These are phyloP conservation scores for Neonectria magnoliae DNA, from an alignment of 2,329 filamentous ascomycete genomes.

Conservation along the genomic window DNA sequence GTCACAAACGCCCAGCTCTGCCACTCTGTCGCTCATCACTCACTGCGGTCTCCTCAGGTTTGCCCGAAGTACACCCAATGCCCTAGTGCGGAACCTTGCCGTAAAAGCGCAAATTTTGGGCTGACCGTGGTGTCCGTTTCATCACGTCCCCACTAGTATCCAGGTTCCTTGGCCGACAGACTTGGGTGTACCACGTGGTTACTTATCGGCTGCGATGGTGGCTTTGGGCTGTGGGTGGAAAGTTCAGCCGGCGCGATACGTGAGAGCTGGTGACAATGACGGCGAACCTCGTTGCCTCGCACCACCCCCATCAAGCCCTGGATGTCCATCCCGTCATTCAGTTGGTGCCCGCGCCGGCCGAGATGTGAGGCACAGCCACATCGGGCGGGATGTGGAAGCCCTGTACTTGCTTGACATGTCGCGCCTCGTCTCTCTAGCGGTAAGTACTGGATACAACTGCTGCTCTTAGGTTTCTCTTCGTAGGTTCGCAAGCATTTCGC, in stretches of 20 bases:
- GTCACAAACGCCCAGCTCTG: slow-evolving; percentile 32
- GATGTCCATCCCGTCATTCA: slow-evolving; percentile 1
- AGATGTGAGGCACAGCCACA: slow-evolving; percentile 5
- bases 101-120: slow-evolving; percentile 30
- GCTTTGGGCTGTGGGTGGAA: slow-evolving; percentile 22
- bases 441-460: slow-evolving; percentile 26
- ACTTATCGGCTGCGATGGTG: slow-evolving; percentile 24
- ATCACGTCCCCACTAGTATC: slow-evolving; percentile 39
- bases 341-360: slow-evolving; percentile 1
- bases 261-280: slow-evolving; percentile 27
- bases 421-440: slow-evolving; percentile 4
- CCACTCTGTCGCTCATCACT: slow-evolving; percentile 7
- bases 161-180: slow-evolving; percentile 27
- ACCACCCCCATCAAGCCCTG: slow-evolving; percentile 11
- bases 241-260: slow-evolving; percentile 28
- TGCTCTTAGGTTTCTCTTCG: slow-evolving; percentile 15
- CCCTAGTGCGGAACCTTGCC: slow-evolving; percentile 40
- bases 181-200: slow-evolving; percentile 35
- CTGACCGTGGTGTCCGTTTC: slow-evolving; percentile 35
- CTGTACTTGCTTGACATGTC: slow-evolving; percentile 16
- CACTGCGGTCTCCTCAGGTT: slow-evolving; percentile 19
- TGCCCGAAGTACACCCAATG: slow-evolving; percentile 27
- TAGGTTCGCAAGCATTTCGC: slow-evolving; percentile 20
- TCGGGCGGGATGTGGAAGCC: slow-evolving; percentile 6
- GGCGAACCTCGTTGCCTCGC: slow-evolving; percentile 21